phyloP scores from a whole-genome alignment of 1,284 basidiomycete species.

The Mycena sp. region DNA sequence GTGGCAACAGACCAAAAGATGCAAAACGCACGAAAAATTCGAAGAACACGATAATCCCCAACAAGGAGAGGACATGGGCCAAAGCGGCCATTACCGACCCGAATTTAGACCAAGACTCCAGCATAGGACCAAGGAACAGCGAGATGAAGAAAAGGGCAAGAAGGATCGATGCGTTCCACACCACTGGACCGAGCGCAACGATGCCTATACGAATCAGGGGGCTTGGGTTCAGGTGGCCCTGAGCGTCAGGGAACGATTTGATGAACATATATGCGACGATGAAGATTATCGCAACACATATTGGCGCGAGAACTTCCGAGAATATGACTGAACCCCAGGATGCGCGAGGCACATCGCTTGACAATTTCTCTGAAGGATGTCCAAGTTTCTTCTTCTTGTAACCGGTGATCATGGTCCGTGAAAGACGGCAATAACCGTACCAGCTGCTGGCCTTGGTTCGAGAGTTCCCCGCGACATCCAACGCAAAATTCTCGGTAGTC shows the following conservation, averaged over 20 bases:
- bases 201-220: slow-evolving; percentile 92
- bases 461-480: slow-evolving; percentile 99
- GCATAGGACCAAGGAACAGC: slow-evolving; percentile 91
- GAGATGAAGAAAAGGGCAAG: slow-evolving; percentile 90
- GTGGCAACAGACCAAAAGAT: too few species aligned
- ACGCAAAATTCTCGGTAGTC: slow-evolving; percentile 96
- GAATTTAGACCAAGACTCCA: slow-evolving; percentile 88
- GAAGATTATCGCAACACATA: slow-evolving; percentile 82
- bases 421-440: slow-evolving; percentile 97
- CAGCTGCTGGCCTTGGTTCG: slow-evolving; percentile 95
- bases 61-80: slow-evolving; percentile 82
- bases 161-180: slow-evolving; percentile 94
- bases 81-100: slow-evolving; percentile 91
- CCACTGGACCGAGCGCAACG: slow-evolving; percentile 93
- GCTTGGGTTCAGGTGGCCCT: slow-evolving; percentile 71
- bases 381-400: slow-evolving; percentile 99
- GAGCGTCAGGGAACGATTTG: slow-evolving; percentile 83
- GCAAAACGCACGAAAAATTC: slow-evolving; percentile 88
- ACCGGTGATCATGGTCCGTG: slow-evolving; percentile 94
- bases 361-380: slow-evolving; percentile 94
- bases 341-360: slow-evolving; percentile 91
- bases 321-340: slow-evolving; percentile 87
- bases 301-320: slow-evolving; percentile 87
- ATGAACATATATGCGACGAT: slow-evolving; percentile 91
- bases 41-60: slow-evolving; percentile 91